A percentile compares a stretch with the other conserved stretches of the same genome.
Conservation (phyloP, 148 eudicot genomes). For the Gaultheria prostrata region DNA sequence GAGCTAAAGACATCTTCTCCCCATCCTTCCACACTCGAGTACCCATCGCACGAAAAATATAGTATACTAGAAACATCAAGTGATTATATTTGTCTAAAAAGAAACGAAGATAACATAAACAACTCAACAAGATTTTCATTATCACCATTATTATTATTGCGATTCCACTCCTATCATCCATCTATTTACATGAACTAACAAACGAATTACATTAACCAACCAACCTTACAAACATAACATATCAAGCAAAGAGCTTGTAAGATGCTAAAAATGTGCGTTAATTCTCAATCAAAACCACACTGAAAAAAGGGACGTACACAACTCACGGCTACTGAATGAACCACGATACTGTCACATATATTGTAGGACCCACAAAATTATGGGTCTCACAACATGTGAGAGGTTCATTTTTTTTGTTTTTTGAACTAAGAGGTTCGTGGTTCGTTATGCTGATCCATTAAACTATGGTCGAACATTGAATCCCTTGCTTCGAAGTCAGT, state of each 20-base stretch:
- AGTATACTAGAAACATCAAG: not conserved
- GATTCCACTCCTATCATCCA: not conserved
- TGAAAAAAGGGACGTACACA: not conserved
- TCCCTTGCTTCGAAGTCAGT: conserved; percentile 46
- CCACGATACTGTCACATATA: not conserved
- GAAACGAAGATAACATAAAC: not conserved
- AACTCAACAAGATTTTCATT: not conserved
- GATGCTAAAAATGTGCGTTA: not conserved
- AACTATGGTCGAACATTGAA: conserved; percentile 61
- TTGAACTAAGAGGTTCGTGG: not conserved
- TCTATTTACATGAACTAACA: not conserved
- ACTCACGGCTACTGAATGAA: not conserved
- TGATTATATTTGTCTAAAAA: not conserved
- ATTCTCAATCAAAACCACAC: conserved; percentile 2
- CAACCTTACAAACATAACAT: not conserved
- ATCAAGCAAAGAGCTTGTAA: not conserved
- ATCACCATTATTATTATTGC: conserved; percentile 3
- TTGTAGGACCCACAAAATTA: not conserved
- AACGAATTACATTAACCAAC: not conserved
- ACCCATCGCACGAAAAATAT: not conserved
- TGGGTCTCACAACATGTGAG: not conserved
- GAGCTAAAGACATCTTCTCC: no score
- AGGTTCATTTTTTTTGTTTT: no score
- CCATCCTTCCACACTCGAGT: not conserved
- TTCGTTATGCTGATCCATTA: conserved; percentile 19